Evolutionary conservation across 2,329 filamentous ascomycete species (phyloP), one percentile per base, ranked within the genome.

Genomic region (Lasiodiplodia theobromae): DNA sequence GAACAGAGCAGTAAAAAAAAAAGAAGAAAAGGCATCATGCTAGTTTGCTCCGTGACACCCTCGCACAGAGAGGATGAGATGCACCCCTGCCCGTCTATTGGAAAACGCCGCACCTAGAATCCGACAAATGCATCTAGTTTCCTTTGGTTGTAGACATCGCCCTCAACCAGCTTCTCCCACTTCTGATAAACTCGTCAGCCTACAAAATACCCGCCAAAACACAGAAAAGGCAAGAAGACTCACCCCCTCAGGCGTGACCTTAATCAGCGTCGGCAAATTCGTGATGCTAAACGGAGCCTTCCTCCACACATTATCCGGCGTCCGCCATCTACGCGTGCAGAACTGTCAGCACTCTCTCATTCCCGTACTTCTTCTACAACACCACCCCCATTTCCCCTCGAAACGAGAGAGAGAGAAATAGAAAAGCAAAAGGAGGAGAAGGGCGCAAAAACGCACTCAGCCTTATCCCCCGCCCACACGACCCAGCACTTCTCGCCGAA

Each of bases 81-180:
- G 18, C 16, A 14, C n/a, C 18, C 12, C 11, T 52, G 49, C 21
- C 8, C 14, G 4, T 28, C 51, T 53, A 16, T 14, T 11, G 21
- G 23, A 28, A 23, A 4, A n/a, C 44, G 44, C 28, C 28, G 12
- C 18, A 40, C 7, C 37, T 49, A 64, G 18, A 64, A 64, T 8
- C 60, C 60, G 10, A 64, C 47, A 21, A 64, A 64, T 11, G 60
- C 60, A 18, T 64, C 60, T 1, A 64, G 21, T 31, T 64, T 64
- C 60, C 18, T 52, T 21, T 52, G 60, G 14, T 64, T 64, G 31
- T 64, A 64, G 12, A 64, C 60, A 18, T 64, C 60, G 0, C 18
- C 47, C 31, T 64, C 60, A 5, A 64, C 47, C 14, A 64, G 31
- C 47, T 52, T 37, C 44, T 64, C 60, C 60, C 47, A 52, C 12